These are phyloP conservation scores for Termitomyces bulborhizus DNA, from an alignment of 768 basidiomycete species.

Conservation along the genomic window DNA sequence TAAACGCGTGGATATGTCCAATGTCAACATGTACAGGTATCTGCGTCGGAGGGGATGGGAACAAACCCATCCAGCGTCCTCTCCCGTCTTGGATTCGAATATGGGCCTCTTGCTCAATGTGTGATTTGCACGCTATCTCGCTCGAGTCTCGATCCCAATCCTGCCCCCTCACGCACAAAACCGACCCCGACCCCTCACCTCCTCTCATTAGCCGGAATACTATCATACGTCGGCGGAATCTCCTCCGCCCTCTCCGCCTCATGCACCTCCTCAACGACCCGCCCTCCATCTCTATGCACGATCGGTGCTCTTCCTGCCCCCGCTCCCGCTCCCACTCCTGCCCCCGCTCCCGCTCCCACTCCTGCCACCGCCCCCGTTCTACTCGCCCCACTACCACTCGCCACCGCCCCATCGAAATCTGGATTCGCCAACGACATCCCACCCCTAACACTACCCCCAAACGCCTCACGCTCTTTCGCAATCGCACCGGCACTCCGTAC, in stretches of 20 bases:
- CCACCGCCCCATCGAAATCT: background rate
- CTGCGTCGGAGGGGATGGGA: too few relatives aligned
- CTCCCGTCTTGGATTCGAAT: too few relatives aligned
- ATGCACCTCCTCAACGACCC: background rate
- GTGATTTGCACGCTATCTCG: too few relatives aligned
- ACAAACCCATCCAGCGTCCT: too few relatives aligned
- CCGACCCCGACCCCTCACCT: background rate
- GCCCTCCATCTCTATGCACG: conserved; percentile 20
- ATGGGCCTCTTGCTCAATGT: too few relatives aligned
- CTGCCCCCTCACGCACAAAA: too few relatives aligned
- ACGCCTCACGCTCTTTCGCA: background rate
- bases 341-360: too few relatives aligned
- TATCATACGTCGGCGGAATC: background rate
- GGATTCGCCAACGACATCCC: conserved; percentile 10
- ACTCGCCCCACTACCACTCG: background rate
- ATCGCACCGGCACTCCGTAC: background rate
- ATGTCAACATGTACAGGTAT: too few relatives aligned
- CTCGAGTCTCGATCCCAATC: too few relatives aligned
- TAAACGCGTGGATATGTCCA: too few relatives aligned
- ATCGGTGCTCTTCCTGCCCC: too few relatives aligned
- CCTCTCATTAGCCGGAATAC: background rate
- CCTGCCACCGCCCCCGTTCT: background rate
- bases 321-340: too few relatives aligned
- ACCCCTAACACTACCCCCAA: background rate
- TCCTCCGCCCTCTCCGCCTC: background rate